phyloP scores from a whole-genome alignment of 257 asterid genomes.

The Fraxinus anomala region DNA sequence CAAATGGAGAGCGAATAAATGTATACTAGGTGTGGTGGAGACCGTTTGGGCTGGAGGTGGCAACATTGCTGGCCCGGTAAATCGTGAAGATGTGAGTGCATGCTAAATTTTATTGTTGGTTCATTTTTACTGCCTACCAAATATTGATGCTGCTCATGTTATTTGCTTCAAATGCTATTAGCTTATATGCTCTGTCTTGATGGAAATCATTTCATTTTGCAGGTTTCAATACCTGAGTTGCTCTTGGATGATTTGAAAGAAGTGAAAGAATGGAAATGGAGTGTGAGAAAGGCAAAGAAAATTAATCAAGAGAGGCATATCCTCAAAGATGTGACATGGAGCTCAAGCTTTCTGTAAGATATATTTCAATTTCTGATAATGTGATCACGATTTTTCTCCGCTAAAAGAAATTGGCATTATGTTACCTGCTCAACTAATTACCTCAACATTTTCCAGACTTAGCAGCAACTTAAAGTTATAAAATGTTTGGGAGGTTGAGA shows the following conservation, averaged over 20 bases:
- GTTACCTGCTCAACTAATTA: neutral
- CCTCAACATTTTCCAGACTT: too few relatives aligned
- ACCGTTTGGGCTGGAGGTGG: conserved; percentile 92
- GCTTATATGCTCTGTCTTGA: conserved; percentile 18
- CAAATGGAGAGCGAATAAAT: conserved; percentile 88
- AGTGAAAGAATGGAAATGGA: conserved; percentile 80
- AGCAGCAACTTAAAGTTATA: neutral
- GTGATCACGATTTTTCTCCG: conserved; percentile 11
- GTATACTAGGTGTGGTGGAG: conserved; percentile 79
- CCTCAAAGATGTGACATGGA: conserved; percentile 88
- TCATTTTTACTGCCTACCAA: conserved; percentile 8
- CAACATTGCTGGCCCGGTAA: conserved; percentile 79
- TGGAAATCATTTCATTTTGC: conserved; percentile 31
- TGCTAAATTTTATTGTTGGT: conserved; percentile 10
- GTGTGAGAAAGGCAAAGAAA: conserved; percentile 72
- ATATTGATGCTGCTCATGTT: conserved; percentile 6
- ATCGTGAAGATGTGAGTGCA: conserved; percentile 74
- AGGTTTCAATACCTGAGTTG: conserved; percentile 84
- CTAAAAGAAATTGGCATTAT: conserved; percentile 18
- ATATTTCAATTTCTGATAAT: conserved; percentile 20
- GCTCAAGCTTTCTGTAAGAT: conserved; percentile 85
- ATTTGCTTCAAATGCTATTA: conserved; percentile 15
- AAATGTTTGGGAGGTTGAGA: conserved; percentile 4
- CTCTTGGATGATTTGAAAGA: conserved; percentile 61
- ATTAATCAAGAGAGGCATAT: conserved; percentile 87